phyloP scores from a whole-genome alignment of 495 filamentous ascomycete genomes.

The Penicillium riverlandense region DNA sequence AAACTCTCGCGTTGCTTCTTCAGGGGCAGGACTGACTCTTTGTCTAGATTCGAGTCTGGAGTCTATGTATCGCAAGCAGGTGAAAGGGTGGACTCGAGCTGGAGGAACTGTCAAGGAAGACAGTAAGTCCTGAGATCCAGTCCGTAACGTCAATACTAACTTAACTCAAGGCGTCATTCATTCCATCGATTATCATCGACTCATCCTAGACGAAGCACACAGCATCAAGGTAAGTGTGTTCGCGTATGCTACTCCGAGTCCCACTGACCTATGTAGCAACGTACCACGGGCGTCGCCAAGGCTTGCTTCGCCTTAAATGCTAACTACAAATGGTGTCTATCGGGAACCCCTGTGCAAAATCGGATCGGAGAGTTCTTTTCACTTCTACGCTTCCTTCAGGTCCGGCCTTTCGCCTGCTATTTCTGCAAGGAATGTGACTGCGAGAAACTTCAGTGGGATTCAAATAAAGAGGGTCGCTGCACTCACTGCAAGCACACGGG shows the following conservation, averaged over 20 bases:
- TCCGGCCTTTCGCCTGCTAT: constrained; percentile 84
- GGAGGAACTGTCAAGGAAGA: constrained; percentile 72
- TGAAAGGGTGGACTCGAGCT: constrained; percentile 78
- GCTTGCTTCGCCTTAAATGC: constrained; percentile 86
- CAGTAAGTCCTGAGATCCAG: constrained; percentile 36
- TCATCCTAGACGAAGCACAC: constrained; percentile 94
- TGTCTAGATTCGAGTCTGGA: constrained; percentile 71
- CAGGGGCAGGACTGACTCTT: constrained; percentile 11
- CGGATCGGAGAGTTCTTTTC: constrained; percentile 98
- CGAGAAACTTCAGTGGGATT: constrained; percentile 73
- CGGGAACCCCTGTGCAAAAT: constrained; percentile 91
- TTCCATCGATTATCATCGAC: constrained; percentile 76
- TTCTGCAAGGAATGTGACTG: constrained; percentile 83
- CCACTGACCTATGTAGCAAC: constrained; percentile 42
- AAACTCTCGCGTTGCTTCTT: background rate
- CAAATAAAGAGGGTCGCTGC: constrained; percentile 61
- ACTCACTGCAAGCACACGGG: constrained; percentile 56
- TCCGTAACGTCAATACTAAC: background rate
- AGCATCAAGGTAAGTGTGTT: constrained; percentile 65
- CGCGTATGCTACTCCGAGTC: background rate
- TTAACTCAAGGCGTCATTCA: constrained; percentile 55
- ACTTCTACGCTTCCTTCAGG: constrained; percentile 79
- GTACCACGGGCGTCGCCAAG: constrained; percentile 82
- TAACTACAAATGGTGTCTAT: constrained; percentile 88
- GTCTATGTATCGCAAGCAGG: constrained; percentile 85